phyloP scores from a whole-genome alignment of 1,139 yeast genomes.

The Candida glucosophila region DNA sequence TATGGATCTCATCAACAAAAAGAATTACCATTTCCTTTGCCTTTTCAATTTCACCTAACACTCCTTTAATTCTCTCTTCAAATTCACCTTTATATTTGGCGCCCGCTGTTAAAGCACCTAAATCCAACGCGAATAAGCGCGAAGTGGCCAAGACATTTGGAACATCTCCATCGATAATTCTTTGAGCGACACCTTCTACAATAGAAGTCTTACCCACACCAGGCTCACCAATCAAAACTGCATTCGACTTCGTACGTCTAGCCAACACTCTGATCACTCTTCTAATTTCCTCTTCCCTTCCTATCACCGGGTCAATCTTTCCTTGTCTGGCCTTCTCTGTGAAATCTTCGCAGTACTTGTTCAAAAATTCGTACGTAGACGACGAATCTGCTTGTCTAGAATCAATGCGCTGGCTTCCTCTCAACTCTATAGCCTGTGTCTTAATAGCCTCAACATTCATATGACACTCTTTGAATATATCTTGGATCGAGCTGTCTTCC shows the following conservation, averaged over 20 bases:
- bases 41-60: conserved; percentile 84
- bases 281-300: conserved; percentile 96
- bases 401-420: conserved; percentile 91
- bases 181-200: conserved; percentile 97
- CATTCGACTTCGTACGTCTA: conserved; percentile 92
- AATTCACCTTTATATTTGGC: conserved; percentile 98
- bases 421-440: conserved; percentile 71
- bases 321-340: conserved; percentile 93
- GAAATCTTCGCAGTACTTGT: conserved; percentile 86
- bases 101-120: conserved; percentile 96
- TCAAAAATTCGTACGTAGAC: conserved; percentile 70
- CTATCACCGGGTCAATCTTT: conserved; percentile 94
- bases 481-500: conserved; percentile 65
- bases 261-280: conserved; percentile 90
- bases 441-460: conserved; percentile 66
- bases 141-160: conserved; percentile 80
- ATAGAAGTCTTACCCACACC: conserved; percentile 99
- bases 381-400: conserved; percentile 92
- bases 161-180: conserved; percentile 92
- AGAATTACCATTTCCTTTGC: conserved; percentile 78
- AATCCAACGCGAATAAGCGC: conserved; percentile 76
- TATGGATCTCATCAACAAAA: conserved; percentile 94
- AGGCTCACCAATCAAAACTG: conserved; percentile 95
- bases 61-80: conserved; percentile 96
- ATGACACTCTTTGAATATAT: conserved; percentile 65